Percentiles rank a stretch among this genome's conserved stretches.
Conservation (phyloP, 108 stramenopile genomes). For the Craspedostauros australis region DNA sequence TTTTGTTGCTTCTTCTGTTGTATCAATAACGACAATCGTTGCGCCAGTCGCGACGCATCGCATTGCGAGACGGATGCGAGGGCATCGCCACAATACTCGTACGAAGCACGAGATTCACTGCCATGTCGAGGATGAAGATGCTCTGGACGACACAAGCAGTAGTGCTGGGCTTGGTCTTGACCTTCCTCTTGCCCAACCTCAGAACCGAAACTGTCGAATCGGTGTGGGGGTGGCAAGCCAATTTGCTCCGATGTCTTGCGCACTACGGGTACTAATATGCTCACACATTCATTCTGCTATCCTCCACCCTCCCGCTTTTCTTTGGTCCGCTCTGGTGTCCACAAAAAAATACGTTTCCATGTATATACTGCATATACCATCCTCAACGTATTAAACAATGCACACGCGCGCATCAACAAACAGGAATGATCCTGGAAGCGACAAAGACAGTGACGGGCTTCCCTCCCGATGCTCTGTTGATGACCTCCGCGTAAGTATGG, state of each 20-base stretch:
- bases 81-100: neutral
- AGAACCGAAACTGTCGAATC: too few species aligned
- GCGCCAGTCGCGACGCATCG: neutral
- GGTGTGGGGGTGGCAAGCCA: too few species aligned
- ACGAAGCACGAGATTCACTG: neutral
- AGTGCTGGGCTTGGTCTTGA: too few species aligned
- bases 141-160: too few species aligned
- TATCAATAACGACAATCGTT: too few species aligned
- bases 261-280: too few species aligned
- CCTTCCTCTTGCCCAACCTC: too few species aligned
- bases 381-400: too few species aligned
- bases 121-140: neutral
- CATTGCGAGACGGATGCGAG: neutral
- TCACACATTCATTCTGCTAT: neutral
- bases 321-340: neutral
- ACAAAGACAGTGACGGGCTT: slow-evolving; percentile 76
- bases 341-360: too few species aligned
- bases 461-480: slow-evolving; percentile 64
- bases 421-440: slow-evolving; percentile 80
- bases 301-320: neutral
- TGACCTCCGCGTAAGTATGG: slow-evolving; percentile 81
- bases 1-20: neutral
- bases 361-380: too few species aligned
- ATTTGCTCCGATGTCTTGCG: too few species aligned
- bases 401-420: too few species aligned